These are phyloP conservation scores for Ogataea ramenticola DNA, from an alignment of 805 yeast species.

Conservation along the genomic window DNA sequence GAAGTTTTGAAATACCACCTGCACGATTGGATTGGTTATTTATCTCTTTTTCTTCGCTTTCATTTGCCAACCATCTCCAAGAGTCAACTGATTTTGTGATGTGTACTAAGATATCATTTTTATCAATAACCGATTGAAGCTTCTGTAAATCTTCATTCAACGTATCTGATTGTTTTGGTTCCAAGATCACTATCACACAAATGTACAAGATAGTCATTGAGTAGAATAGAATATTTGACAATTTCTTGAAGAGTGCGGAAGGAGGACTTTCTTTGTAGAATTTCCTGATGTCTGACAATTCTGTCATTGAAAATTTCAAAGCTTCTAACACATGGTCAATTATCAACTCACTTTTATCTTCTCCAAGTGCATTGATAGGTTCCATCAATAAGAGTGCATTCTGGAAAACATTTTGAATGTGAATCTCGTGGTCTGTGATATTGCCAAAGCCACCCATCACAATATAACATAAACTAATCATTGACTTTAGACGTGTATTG, in stretches of 20 bases:
- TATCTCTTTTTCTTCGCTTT: conserved; percentile 13
- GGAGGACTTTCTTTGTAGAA: conserved; percentile 1
- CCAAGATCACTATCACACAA: neutral
- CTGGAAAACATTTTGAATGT: neutral
- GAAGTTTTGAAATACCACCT: neutral
- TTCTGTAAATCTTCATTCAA: neutral
- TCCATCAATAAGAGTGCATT: neutral
- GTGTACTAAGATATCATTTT: conserved; percentile 33
- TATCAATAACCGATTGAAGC: conserved; percentile 5
- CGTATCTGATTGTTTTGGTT: neutral
- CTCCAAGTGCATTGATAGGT: neutral
- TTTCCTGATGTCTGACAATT: conserved; percentile 1
- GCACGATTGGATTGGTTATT: neutral
- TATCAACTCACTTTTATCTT: conserved; percentile 3
- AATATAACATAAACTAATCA: conserved; percentile 3
- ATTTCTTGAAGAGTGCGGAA: conserved; percentile 3
- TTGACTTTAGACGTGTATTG: neutral
- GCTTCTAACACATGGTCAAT: neutral
- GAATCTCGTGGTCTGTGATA: neutral
- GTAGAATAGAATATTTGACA: conserved; percentile 23
- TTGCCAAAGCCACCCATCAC: conserved; percentile 8
- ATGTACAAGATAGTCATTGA: conserved; percentile 21
- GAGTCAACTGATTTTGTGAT: conserved; percentile 48
- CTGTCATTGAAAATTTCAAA: neutral
- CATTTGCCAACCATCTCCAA: conserved; percentile 51